Evolutionary conservation across 2,329 filamentous ascomycete genomes (phyloP).

Genomic region (Monosporascus sp.): DNA sequence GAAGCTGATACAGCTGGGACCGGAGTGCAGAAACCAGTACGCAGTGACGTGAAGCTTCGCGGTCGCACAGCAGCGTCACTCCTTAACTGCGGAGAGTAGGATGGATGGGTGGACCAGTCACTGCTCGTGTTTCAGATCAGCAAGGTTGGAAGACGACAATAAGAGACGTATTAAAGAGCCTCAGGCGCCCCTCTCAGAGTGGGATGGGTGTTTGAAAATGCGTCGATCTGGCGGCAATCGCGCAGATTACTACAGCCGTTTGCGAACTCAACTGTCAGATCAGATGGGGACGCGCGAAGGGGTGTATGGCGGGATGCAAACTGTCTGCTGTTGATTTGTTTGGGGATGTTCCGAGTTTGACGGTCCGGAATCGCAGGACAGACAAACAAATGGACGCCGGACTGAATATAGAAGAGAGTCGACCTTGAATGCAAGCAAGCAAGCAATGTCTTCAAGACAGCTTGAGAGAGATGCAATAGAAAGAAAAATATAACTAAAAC

Average conservation of each 20-base stretch:
- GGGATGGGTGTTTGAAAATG: conserved; percentile 20
- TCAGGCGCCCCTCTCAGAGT: conserved; percentile 13
- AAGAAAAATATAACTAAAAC: conserved; percentile 8
- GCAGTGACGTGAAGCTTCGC: background rate
- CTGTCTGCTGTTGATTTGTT: background rate
- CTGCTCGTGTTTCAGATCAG: conserved; percentile 37
- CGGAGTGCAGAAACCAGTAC: background rate
- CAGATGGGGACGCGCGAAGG: background rate
- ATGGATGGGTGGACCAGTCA: conserved; percentile 10
- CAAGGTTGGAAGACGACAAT: conserved; percentile 16
- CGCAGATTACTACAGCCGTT: conserved; percentile 18
- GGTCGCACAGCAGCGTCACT: conserved; percentile 19
- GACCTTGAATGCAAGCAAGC: background rate
- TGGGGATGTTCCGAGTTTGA: background rate
- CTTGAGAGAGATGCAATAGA: conserved; percentile 8
- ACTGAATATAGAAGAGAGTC: conserved; percentile 10
- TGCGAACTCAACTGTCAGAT: conserved; percentile 1
- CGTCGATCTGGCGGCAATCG: conserved; percentile 33
- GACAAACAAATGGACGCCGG: conserved; percentile 3
- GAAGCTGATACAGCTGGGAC: background rate
- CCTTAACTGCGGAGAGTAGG: conserved; percentile 10
- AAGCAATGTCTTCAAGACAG: conserved; percentile 21
- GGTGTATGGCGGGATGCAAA: conserved; percentile 4
- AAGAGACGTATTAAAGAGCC: conserved; percentile 13
- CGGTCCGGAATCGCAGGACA: background rate